phyloP scores from a whole-genome alignment of 495 filamentous ascomycete species.

The Hyaloscypha bicolor region DNA sequence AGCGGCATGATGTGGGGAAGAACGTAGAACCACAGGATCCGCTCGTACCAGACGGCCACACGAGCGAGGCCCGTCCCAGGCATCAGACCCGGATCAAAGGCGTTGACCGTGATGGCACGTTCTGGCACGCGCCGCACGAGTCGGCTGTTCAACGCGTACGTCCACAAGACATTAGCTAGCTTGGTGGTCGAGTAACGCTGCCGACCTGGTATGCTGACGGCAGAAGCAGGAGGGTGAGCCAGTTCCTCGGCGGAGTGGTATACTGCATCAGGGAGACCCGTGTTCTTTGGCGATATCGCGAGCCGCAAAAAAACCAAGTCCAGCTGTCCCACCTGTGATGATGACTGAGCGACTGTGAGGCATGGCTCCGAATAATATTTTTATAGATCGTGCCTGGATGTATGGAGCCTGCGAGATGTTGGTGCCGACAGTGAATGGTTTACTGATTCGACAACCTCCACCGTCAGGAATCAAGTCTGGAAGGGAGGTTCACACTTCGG shows the following conservation, averaged over 20 bases:
- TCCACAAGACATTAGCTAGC: slow-evolving; percentile 36
- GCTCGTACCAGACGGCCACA: slow-evolving; percentile 20
- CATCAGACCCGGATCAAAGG: slow-evolving; percentile 51
- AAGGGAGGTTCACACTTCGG: too few relatives aligned
- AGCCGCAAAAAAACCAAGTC: too few relatives aligned
- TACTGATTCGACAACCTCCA: too few relatives aligned
- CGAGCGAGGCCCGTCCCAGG: slow-evolving; percentile 48
- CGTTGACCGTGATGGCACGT: slow-evolving; percentile 40
- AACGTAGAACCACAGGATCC: slow-evolving; percentile 37
- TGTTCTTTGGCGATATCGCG: too few relatives aligned
- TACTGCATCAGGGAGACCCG: slow-evolving; percentile 34
- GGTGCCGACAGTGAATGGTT: too few relatives aligned
- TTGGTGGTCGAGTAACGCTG: slow-evolving; percentile 37
- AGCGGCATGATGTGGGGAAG: slow-evolving; percentile 41
- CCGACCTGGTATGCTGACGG: slow-evolving; percentile 31
- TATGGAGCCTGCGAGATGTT: too few relatives aligned
- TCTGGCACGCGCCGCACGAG: slow-evolving; percentile 30
- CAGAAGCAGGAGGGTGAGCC: slow-evolving; percentile 34
- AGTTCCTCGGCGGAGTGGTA: slow-evolving; percentile 40
- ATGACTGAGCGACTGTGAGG: too few relatives aligned
- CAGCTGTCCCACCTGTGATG: too few relatives aligned
- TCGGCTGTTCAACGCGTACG: slow-evolving; percentile 42
- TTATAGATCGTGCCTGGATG: too few relatives aligned
- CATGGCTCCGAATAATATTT: too few relatives aligned
- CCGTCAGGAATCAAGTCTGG: too few relatives aligned